Base-by-base conservation (phyloP, 176 grass and related monocot genomes). In the Pontederia crassipes region DNA sequence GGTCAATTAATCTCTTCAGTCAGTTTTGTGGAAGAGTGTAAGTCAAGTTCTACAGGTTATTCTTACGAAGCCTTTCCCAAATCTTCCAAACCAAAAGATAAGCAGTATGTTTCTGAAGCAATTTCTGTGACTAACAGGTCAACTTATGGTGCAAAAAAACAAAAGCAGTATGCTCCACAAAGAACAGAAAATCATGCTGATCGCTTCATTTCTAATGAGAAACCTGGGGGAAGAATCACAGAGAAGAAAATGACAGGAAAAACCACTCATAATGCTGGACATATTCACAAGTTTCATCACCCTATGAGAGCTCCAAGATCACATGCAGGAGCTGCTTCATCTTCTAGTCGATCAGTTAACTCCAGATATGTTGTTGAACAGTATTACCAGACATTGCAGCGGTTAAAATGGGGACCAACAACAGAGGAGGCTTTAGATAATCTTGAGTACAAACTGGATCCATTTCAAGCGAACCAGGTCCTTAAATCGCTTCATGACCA, bases 391-490 rank as follows among this genome's bases (percentile, higher is more conserved):
- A 88, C 84, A 28, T 64, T 91, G 65, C 92, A 97, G 60, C 87
- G 79, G 64, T 77, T 88, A 71, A 97, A 91, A 70, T 91, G 87
- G 93, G 87, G 87, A 72, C 81, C 93, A 45, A 78, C 79, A 70
- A 82, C 77, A 7, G 84, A 97, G 69, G 67, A 70, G 69, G 79
- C 86, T 67, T 78, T 97, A 24, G 77, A 88, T 71, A 76, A 66
- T 73, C 76, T 97, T 12, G 79, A 69, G 55, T 88, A 73, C 79
- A 97, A 83, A 72, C 74, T 97, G 48, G 87, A 92, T 45, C 72
- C 71, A 0, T 97, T 82, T 56, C 93, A 97, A 71, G 87, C 87
- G 32, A 97, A 97, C 75, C 93, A 97, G 71, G 93, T 97, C 10
- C 72, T 97, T 28, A 97, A 97, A 79, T 77, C 88, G 64, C 73